A percentile compares a stretch with the other conserved stretches of the same genome.
Evolutionary conservation across 164 flowering plant genomes (phyloP).

Genomic region (Stephania yunnanensis): DNA sequence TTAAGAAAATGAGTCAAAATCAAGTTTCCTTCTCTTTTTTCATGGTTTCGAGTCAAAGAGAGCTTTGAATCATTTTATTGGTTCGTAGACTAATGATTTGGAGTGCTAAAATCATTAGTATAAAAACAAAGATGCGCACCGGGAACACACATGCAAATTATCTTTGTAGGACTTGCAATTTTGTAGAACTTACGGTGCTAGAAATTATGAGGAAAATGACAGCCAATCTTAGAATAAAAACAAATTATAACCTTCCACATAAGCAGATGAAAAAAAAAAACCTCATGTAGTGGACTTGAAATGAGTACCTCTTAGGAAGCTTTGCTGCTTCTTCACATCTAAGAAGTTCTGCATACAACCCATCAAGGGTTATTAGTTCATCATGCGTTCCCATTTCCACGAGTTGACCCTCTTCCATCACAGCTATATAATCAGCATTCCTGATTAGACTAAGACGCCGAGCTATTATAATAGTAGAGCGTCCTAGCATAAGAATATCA

Average conservation of each 20-base stretch:
- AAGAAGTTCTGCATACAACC: constrained; percentile 90
- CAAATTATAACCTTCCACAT: not conserved
- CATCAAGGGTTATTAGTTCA: constrained; percentile 64
- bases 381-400: constrained; percentile 99
- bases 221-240: not conserved
- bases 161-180: not conserved
- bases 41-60: no score
- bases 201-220: not conserved
- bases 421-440: constrained; percentile 98
- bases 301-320: constrained; percentile 34
- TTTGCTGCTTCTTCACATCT: constrained; percentile 44
- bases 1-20: no score
- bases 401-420: constrained; percentile 99
- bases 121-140: no score
- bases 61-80: no score
- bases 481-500: constrained; percentile 91
- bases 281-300: not conserved
- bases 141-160: not conserved
- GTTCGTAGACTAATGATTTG: no score
- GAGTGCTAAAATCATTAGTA: no score
- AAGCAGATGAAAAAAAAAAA: not conserved
- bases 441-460: constrained; percentile 84
- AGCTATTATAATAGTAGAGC: constrained; percentile 93
- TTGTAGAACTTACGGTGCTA: not conserved
- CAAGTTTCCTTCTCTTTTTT: no score